Evolutionary conservation across 495 filamentous ascomycete species (phyloP), one percentile per base, ranked within the genome.

Genomic region (Podospora fimiseda): DNA sequence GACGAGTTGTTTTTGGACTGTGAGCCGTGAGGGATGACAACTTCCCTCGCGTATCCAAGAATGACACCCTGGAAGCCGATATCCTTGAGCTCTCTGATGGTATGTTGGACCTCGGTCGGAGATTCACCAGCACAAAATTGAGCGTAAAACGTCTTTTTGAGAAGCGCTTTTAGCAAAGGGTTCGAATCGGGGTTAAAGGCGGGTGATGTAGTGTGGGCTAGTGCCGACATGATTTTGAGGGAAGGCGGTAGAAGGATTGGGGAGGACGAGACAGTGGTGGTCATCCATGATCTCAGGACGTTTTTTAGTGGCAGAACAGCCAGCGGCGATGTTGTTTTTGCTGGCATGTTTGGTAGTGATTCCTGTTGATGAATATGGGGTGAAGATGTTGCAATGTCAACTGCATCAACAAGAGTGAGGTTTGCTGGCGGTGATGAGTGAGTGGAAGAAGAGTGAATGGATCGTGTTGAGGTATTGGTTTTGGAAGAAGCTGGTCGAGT

Each of bases 41-140:
- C 83, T 64, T 94, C 89, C 40, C 78, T 74, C 2, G 85, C 88
- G 59, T 90, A 93, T 16, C 82, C 80, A 22, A 94, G 72, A 56
- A 92, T 89, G 9, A 93, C 82, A 5, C 89, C 89, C 40, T 73
- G 78, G 59, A 84, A 90, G 8, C 89, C 89, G 15, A 90, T 72
- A 30, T 69, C 60, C 57, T 84, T 84, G 44, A 88, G 75, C 3
- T 71, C 67, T 19, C 74, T 61, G 39, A 87, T 77, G 1, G 83
- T 88, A 23, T 53, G 60, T 5, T 65, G 60, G 21, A 92, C 84
- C 63, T 90, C 85, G 1, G 56, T 49, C 0, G 74, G 67, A 42
- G 80, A 85, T 61, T 85, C 81, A 16, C 89, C 89, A 1, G 86
- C 86, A 63, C 89, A 94, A 65, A 92, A 94, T 60, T 94, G 87